These are phyloP conservation scores for Geranomyces michiganensis DNA, from an alignment of 192 early-diverging fungal species.

Conservation along the genomic window DNA sequence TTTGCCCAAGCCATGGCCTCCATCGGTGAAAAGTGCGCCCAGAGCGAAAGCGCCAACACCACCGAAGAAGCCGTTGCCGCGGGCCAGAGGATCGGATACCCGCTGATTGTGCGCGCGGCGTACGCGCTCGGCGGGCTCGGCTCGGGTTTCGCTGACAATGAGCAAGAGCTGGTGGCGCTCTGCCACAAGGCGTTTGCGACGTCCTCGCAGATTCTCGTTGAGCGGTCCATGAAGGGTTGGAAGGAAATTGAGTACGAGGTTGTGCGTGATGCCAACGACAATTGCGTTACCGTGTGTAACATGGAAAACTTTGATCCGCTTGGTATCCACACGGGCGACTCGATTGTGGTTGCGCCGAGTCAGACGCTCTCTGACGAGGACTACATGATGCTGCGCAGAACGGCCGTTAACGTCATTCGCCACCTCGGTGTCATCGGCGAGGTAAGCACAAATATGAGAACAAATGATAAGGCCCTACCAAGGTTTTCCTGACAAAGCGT, in stretches of 20 bases:
- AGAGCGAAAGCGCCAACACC: conserved; percentile 78
- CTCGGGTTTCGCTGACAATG: conserved; percentile 94
- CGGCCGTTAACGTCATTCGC: conserved; percentile 94
- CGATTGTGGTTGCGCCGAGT: conserved; percentile 96
- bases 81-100: conserved; percentile 88
- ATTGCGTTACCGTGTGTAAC: conserved; percentile 99
- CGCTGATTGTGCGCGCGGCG: conserved; percentile 94
- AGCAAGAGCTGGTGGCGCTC: conserved; percentile 77
- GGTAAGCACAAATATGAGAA: too few relatives aligned
- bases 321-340: conserved; percentile 97
- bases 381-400: conserved; percentile 92
- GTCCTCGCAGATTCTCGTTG: conserved; percentile 93
- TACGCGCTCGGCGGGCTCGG: conserved; percentile 96
- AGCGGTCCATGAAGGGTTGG: conserved; percentile 98
- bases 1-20: conserved; percentile 85
- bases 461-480: too few relatives aligned
- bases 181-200: conserved; percentile 87
- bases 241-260: conserved; percentile 99
- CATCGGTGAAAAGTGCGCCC: conserved; percentile 91
- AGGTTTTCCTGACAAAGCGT: too few relatives aligned
- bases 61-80: conserved; percentile 86
- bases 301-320: conserved; percentile 99
- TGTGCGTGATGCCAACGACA: conserved; percentile 93
- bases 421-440: conserved; percentile 97
- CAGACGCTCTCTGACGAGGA: conserved; percentile 97